A percentile compares a stretch with the other conserved stretches of the same genome.
phyloP scores from a whole-genome alignment of 805 yeast genomes.

The Teunomyces atbi region DNA sequence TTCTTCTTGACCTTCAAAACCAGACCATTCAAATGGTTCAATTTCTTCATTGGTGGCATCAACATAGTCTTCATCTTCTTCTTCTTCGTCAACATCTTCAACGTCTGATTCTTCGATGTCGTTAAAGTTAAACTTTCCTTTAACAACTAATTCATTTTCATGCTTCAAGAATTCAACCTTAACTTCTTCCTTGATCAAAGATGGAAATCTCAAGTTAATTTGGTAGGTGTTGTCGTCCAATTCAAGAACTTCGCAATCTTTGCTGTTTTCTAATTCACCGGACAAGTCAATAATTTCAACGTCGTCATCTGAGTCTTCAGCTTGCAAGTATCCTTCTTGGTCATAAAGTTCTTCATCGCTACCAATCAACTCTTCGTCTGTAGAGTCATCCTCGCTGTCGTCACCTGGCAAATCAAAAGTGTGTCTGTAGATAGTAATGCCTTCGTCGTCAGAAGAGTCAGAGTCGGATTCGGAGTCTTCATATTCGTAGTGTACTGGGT shows the following conservation, averaged over 20 bases:
- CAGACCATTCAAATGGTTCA: conserved; percentile 12
- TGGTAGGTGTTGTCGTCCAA: conserved; percentile 38
- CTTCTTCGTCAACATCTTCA: conserved; percentile 20
- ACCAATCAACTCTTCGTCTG: conserved; percentile 35
- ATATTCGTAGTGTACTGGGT: conserved; percentile 22
- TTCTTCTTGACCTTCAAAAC: conserved; percentile 12
- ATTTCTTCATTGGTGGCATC: conserved; percentile 7
- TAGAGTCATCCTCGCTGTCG: conserved; percentile 33
- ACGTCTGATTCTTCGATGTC: conserved; percentile 22
- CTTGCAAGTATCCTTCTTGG: conserved; percentile 21
- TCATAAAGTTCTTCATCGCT: conserved; percentile 18
- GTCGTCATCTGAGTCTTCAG: conserved; percentile 19
- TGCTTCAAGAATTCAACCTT: conserved; percentile 38
- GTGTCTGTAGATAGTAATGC: conserved; percentile 42
- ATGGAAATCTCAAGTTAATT: conserved; percentile 41
- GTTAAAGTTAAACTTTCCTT: conserved; percentile 37
- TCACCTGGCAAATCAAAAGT: conserved; percentile 38
- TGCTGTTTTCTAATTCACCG: conserved; percentile 40
- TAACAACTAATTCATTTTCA: conserved; percentile 41
- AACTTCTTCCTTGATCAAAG: conserved; percentile 39
- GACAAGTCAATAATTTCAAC: conserved; percentile 39
- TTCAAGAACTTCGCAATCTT: conserved; percentile 43
- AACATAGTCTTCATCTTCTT: conserved; percentile 11
- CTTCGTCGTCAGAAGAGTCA: conserved; percentile 36
- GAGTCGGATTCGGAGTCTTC: conserved; percentile 21